Conservation (phyloP, 1,139 yeast species). For the Diutina siamensis region DNA sequence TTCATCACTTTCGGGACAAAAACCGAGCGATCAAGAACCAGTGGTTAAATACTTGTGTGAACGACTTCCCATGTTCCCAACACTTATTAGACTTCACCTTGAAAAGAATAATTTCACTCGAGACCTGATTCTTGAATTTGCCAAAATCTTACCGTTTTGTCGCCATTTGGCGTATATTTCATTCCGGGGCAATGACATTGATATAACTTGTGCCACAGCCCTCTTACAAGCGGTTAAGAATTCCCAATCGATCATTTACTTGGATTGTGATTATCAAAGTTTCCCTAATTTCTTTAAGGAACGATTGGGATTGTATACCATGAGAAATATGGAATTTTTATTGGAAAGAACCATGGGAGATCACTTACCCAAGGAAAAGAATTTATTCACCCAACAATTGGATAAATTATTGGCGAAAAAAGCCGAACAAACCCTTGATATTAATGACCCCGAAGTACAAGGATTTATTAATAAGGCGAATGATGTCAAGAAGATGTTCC, state of each 20-base stretch:
- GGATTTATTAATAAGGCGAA: slow-evolving; percentile 34
- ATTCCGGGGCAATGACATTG: slow-evolving; percentile 45
- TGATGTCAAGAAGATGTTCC: slow-evolving; percentile 34
- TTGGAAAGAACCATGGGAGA: slow-evolving; percentile 9
- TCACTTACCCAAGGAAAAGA: not conserved
- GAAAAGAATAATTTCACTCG: slow-evolving; percentile 46
- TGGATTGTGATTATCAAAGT: slow-evolving; percentile 28
- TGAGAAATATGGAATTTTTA: slow-evolving; percentile 56
- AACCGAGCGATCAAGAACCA: slow-evolving; percentile 12
- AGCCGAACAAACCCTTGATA: slow-evolving; percentile 1
- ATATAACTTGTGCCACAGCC: slow-evolving; percentile 28
- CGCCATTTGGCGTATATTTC: slow-evolving; percentile 47
- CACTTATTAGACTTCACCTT: slow-evolving; percentile 44
- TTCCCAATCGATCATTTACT: slow-evolving; percentile 26
- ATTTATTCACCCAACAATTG: not conserved
- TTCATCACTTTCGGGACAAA: slow-evolving; percentile 11
- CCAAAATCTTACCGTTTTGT: slow-evolving; percentile 54
- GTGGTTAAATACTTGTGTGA: slow-evolving; percentile 31
- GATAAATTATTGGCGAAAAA: not conserved
- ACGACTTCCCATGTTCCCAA: slow-evolving; percentile 48
- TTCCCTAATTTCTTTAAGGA: slow-evolving; percentile 39
- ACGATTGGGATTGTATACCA: slow-evolving; percentile 51
- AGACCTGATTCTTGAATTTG: slow-evolving; percentile 38
- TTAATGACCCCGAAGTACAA: not conserved
- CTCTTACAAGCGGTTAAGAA: slow-evolving; percentile 31